Evolutionary conservation across 306 rosid genomes (phyloP), one percentile per base, ranked within the genome.

Genomic region (Begonia masoniana): DNA sequence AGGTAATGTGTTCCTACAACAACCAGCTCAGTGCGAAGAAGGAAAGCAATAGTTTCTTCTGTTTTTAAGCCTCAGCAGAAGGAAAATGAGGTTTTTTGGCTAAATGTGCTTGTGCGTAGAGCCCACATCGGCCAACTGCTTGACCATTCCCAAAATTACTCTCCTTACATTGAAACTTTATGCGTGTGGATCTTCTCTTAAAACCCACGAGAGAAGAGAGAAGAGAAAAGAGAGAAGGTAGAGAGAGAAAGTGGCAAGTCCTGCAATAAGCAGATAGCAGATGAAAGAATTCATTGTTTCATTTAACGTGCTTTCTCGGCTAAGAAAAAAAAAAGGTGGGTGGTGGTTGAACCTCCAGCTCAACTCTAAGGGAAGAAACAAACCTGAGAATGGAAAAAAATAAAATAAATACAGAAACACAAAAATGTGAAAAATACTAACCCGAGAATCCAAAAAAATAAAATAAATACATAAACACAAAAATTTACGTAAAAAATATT

Each of bases 281-380:
- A 62, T 52, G 53, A 51, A 71, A 48, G 79, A 67, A 80, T 88
- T 76, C 68, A 77, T 73, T 68, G 80, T 78, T 65, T 71, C 81
- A 78, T 77, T 76, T 62, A 77, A 80, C 76, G 66, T 60, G 76
- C 73, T 82, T 78, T 75, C 82, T 77, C 79, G 92, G 86, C 81
- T 71, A 76, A 74, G 78, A 81, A 49, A 66, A 65, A 68, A 31
- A 0, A 62, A 50, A 68, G 88, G 88, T 85, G 54, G 95, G 87
- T 85, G 95, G 94, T 88, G 13, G 97, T 88, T 88, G 87, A 85
- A 88, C 95, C 82, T 43, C 71, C 78, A 52, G 50, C 9, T 15
- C 13, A 35, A 9, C 41, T 12, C 36, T 10, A 5, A 15, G 57
- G 9, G 59, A 61, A 59, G 26, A 51, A 67, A 35, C 77, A 58